Evolutionary conservation across 1,284 basidiomycete genomes (phyloP).

Genomic region (Pyrrhoderma noxium): DNA sequence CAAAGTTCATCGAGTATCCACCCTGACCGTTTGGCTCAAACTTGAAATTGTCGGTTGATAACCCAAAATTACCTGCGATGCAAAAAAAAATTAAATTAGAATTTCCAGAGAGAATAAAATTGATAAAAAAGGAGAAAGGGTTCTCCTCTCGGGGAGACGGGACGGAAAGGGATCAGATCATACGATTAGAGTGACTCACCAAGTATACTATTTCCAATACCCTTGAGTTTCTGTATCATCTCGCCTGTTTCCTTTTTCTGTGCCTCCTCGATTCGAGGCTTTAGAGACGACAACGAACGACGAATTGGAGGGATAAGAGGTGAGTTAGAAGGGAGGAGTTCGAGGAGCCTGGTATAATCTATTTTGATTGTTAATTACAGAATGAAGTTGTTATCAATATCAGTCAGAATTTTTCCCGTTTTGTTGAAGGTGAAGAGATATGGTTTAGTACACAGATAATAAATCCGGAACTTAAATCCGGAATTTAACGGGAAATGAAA

Average conservation of each 20-base stretch:
- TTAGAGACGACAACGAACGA: constrained; percentile 46
- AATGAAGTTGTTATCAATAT: neutral
- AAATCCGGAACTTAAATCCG: no score
- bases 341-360: constrained; percentile 75
- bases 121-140: no score
- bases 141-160: no score
- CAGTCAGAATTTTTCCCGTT: no score
- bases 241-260: constrained; percentile 88
- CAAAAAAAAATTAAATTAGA: neutral
- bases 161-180: no score
- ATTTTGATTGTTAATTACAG: constrained; percentile 11
- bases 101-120: neutral
- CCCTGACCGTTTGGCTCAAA: constrained; percentile 89
- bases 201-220: constrained; percentile 85
- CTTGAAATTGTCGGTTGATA: constrained; percentile 92
- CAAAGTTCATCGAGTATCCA: constrained; percentile 90
- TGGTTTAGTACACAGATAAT: no score
- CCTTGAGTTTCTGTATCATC: constrained; percentile 91
- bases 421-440: no score
- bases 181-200: constrained; percentile 40
- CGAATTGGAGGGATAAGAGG: constrained; percentile 43
- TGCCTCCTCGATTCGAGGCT: constrained; percentile 62
- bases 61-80: constrained; percentile 67
- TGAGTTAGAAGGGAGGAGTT: constrained; percentile 52
- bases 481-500: no score